Base-by-base conservation (phyloP, 208 protist species). In the Crithidia fasciculata region DNA sequence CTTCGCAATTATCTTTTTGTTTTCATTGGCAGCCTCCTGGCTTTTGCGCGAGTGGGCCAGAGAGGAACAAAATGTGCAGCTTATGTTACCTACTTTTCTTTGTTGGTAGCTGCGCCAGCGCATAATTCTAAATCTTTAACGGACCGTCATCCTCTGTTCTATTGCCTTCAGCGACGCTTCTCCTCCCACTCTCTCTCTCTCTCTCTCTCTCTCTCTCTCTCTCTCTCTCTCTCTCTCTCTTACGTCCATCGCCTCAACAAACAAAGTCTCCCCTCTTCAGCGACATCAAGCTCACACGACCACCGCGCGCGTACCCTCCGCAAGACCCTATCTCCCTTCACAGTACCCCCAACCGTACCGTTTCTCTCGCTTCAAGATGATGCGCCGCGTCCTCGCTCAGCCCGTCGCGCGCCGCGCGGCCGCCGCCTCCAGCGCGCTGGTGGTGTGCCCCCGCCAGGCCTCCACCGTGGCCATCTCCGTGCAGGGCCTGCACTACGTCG, bases 391-490 rank as follows among this genome's bases (percentile, higher is more conserved):
- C 54, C 64, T 81, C 54, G 50, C 83, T 71, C 78, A 87, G 83
- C 81, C 85, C 72, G 71, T 65, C 45, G 71, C 75, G 18, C 66
- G 59, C 72, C 83, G 83, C 61, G 78, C 69, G 71, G 60, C 76
- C 67, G 73, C 76, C 64, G 70, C 79, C 43, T 72, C 70, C 62
- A 73, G 77, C 58, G 78, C 86, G 19, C 44, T 89, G 28, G 78
- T 72, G 43, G 75, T 76, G n/a, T 65, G 54, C 55, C 76, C 78
- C 43, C 87, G 87, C 69, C 54, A 74, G 52, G 83, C 82, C 56
- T 88, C 87, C 50, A 89, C 87, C 13, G 83, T 92, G n/a, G 82
- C 84, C 61, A 88, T 92, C 74, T 88, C 87, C 47, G 82, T 92
- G 43, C 84, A 89, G 76, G 87, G 87, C 19, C 77, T 92, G 40